Evolutionary conservation across 2,329 filamentous ascomycete species (phyloP), one percentile per base, ranked within the genome.

Genomic region (Aureobasidium sp.): DNA sequence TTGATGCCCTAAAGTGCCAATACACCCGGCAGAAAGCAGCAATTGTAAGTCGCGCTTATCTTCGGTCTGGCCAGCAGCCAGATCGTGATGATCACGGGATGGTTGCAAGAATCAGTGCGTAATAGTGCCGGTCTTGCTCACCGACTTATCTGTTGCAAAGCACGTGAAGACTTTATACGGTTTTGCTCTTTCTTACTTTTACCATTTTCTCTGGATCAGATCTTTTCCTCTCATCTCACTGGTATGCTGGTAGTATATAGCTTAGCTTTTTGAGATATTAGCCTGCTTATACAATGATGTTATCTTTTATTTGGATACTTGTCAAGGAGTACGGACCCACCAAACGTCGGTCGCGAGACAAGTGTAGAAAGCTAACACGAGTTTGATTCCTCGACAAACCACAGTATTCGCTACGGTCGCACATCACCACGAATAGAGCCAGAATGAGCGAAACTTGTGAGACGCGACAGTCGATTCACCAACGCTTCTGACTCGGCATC

Each of bases 1-100:
- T 53, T 53, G 29, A 53, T 20, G 50, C 50, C 50, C 29, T 53
- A 36, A 53, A 53, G 50, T 20, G 13, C 29, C 29, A 53, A 53
- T 36, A 53, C 50, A 53, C 29, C 50, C 50, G 50, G n/a, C 50
- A 53, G 50, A 53, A 53, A 53, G 50, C 50, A 53, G 50, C 29
- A 20, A 53, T 53, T 20, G 50, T 53, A 36, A 53, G 29, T 53
- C 50, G 50, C 50, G 50, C 50, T 53, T 53, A 53, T 53, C 50
- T 53, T 36, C 50, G 31, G 4, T 53, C 36, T 53, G 29, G 50
- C 50, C 29, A 53, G 50, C 50, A 53, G 50, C 50, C 29, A 53
- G 50, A 53, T 53, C 29, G 50, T 53, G 20, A 53, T 53, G 29
- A 36, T 53, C 29, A 53, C 13, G 16, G 13, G 50, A 53, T 36